Evolutionary conservation across 208 protist genomes (phyloP).

Genomic region (Leishmania amazonensis): DNA sequence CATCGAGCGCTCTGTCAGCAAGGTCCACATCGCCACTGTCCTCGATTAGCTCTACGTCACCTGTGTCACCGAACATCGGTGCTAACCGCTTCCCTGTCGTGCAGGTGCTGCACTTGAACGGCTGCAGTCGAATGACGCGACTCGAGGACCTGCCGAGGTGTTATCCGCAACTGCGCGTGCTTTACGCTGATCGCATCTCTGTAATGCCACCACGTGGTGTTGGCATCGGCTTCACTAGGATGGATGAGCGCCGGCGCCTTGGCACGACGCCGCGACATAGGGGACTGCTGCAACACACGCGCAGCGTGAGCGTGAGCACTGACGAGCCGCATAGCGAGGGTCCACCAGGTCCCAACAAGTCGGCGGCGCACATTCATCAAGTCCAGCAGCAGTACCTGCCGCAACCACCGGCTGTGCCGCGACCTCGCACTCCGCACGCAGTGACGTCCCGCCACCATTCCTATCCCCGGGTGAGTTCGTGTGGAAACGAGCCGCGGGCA

Average conservation of each 20-base stretch:
- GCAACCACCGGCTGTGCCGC: constrained; percentile 18
- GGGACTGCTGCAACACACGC: constrained; percentile 1
- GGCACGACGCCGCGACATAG: constrained; percentile 9
- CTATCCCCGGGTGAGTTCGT: not conserved
- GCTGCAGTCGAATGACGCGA: constrained; percentile 43
- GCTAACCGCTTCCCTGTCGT: constrained; percentile 17
- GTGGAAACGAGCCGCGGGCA: not conserved
- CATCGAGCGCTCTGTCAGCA: not conserved
- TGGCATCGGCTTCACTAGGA: constrained; percentile 19
- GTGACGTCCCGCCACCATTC: not conserved
- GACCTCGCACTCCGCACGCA: constrained; percentile 16
- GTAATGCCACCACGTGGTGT: constrained; percentile 8
- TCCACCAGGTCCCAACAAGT: constrained; percentile 1
- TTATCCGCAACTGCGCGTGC: constrained; percentile 28
- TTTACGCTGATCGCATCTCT: constrained; percentile 28
- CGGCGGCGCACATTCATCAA: constrained; percentile 4
- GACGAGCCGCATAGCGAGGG: not conserved
- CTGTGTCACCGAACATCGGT: constrained; percentile 7
- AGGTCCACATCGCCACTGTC: constrained; percentile 4
- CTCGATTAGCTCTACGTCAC: constrained; percentile 1
- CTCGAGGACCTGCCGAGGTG: constrained; percentile 24
- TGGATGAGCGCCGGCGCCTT: constrained; percentile 7
- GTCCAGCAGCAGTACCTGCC: constrained; percentile 30
- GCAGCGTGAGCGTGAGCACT: constrained; percentile 7
- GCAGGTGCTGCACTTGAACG: constrained; percentile 50